These are phyloP conservation scores for Lagenidium giganteum DNA, from an alignment of 352 stramenopile species.

Conservation along the genomic window DNA sequence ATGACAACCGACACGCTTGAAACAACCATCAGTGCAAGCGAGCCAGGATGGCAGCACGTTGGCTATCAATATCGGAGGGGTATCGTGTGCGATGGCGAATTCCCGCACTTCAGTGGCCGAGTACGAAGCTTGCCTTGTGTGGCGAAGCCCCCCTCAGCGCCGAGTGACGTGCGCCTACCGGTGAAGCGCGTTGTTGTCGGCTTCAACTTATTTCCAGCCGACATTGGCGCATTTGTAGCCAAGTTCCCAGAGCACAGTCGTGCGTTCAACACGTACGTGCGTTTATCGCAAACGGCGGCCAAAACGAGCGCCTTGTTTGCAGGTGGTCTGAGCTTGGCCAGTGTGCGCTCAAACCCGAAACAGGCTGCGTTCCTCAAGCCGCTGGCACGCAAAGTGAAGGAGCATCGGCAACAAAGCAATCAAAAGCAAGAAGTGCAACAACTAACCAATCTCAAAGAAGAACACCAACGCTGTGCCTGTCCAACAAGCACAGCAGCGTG, in stretches of 20 bases:
- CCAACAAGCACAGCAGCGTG: not conserved
- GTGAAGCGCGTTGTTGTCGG: conserved; percentile 67
- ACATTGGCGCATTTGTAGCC: conserved; percentile 53
- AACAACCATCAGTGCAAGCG: conserved; percentile 7
- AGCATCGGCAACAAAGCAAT: conserved; percentile 25
- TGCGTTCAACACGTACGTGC: conserved; percentile 72
- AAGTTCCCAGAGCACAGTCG: conserved; percentile 62
- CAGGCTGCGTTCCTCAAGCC: conserved; percentile 65
- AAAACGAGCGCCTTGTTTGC: conserved; percentile 39
- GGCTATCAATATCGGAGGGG: conserved; percentile 50
- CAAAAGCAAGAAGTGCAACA: no score
- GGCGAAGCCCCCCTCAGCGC: not conserved
- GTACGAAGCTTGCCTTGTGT: conserved; percentile 35
- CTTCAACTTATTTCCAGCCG: conserved; percentile 69
- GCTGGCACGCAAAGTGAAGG: conserved; percentile 47
- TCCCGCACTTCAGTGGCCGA: conserved; percentile 60
- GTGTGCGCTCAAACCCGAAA: conserved; percentile 46
- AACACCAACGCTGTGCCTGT: no score
- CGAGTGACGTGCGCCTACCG: no score
- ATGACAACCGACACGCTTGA: conserved; percentile 49
- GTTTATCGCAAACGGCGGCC: conserved; percentile 52
- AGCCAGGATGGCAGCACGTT: conserved; percentile 37
- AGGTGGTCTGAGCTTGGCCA: conserved; percentile 54
- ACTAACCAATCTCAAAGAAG: no score
- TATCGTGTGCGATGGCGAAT: conserved; percentile 65